Evolutionary conservation across 768 basidiomycete species (phyloP).

Genomic region (Collybiopsis confluens): DNA sequence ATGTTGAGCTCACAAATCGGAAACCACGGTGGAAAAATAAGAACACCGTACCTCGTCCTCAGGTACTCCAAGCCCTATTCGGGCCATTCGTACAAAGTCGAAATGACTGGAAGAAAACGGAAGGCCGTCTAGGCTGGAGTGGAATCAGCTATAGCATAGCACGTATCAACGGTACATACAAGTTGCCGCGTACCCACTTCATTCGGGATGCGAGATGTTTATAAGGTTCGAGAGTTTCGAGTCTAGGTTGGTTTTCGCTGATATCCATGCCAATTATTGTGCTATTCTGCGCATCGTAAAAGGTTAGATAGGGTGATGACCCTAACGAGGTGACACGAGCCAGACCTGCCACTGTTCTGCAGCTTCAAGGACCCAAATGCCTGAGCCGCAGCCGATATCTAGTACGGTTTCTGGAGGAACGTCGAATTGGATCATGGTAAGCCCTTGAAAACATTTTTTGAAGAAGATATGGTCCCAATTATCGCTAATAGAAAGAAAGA

Average conservation of each 20-base stretch:
- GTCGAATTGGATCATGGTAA: conserved; percentile 54
- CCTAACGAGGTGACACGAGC: conserved; percentile 9
- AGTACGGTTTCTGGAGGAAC: conserved; percentile 49
- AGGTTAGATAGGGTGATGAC: not conserved
- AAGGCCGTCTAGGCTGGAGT: conserved; percentile 53
- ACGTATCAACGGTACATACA: conserved; percentile 37
- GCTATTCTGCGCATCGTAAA: conserved; percentile 35
- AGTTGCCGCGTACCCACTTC: conserved; percentile 64
- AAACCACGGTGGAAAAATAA: not conserved
- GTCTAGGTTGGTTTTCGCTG: conserved; percentile 47
- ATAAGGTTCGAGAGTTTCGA: conserved; percentile 29
- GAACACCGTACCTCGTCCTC: conserved; percentile 56
- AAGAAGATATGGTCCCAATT: conserved; percentile 72
- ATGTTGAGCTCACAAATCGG: conserved; percentile 11
- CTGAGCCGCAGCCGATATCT: conserved; percentile 70
- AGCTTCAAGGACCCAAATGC: conserved; percentile 68
- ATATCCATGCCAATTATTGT: conserved; percentile 60
- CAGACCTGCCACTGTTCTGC: conserved; percentile 63
- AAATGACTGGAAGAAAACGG: conserved; percentile 57
- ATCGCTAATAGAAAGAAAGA: conserved; percentile 41
- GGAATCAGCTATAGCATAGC: conserved; percentile 3
- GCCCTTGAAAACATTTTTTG: conserved; percentile 37
- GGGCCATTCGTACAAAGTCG: conserved; percentile 61
- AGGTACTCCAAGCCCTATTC: conserved; percentile 64
- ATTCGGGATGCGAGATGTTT: conserved; percentile 44